Base-by-base conservation (phyloP, 148 eudicot species). In the Salicornia ramosissima region DNA sequence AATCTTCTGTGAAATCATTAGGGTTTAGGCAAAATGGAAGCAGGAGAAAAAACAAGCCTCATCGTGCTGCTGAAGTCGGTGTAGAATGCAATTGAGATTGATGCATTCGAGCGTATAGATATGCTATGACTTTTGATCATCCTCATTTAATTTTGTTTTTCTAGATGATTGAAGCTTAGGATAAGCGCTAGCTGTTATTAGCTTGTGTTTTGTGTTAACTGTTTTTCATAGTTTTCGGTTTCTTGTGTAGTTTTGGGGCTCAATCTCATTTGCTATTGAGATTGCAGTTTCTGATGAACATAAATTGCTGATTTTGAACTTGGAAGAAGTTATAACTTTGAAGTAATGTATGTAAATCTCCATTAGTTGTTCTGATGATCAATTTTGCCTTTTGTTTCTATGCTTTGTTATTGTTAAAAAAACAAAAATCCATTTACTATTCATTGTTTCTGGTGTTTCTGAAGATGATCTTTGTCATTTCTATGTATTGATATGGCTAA, bases 51-150 rank as follows among this genome's bases (percentile, higher is more conserved):
- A 85, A 74, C 80, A 88, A 85, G 76, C 96, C 96, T 70, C 81
- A 79, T 16, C 80, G 96, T 65, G 96, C 93, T 77, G 96, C 96
- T 72, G 93, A 86, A 80, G 96, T 79, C 68, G 92, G 96, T 16
- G 92, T 90, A 22, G 85, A 87, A 74, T 90, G 90, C 86, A 73
- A 63, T 62, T 85, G 76, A 84, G 68, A 18, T 51, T 64, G 29
- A n/a, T 60, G 65, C 67, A 16, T 42, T 34, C 53, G 28, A n/a
- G n/a, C n/a, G n/a, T n/a, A n/a, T n/a, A n/a, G n/a, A n/a, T n/a
- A n/a, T n/a, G n/a, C 67, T 60, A 47, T 63, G 45, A 62, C 67
- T 71, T 43, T 34, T 13, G 18, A 39, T 4, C 31, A 21, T 29
- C 16, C 42, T 60, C 47, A n/a, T n/a, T 50, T 39, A 22, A 36